These are phyloP conservation scores for Blepharisma stoltei DNA, from an alignment of 73 alveolate genomes.

Conservation along the genomic window DNA sequence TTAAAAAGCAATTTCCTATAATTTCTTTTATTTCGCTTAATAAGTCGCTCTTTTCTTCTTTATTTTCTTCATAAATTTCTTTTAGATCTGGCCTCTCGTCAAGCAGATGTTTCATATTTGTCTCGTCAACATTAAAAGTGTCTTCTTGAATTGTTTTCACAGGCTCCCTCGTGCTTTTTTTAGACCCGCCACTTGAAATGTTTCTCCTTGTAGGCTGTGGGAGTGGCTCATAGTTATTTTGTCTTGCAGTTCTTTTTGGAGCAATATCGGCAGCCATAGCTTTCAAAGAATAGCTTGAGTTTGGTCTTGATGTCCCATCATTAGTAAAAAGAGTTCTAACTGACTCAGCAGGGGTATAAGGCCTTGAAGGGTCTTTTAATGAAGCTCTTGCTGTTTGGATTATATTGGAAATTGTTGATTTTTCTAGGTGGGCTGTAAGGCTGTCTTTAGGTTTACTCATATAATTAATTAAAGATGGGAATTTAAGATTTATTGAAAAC, in stretches of 20 bases:
- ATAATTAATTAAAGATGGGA: too few relatives aligned
- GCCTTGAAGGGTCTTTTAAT: slow-evolving; percentile 27
- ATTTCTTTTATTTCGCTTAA: not conserved
- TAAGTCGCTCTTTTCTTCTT: not conserved
- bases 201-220: not conserved
- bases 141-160: not conserved
- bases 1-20: too few relatives aligned
- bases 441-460: not conserved
- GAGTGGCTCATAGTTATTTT: not conserved
- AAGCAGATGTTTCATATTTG: too few relatives aligned
- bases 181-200: not conserved
- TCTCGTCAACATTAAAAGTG: not conserved
- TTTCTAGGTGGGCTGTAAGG: slow-evolving; percentile 14
- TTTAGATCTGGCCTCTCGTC: too few relatives aligned
- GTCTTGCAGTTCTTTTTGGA: not conserved
- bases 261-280: not conserved
- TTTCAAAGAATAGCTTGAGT: not conserved
- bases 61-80: not conserved
- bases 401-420: slow-evolving; percentile 1
- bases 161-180: not conserved
- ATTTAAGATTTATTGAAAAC: too few relatives aligned
- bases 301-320: not conserved
- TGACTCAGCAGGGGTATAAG: slow-evolving; percentile 4
- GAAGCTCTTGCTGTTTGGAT: slow-evolving; percentile 21
- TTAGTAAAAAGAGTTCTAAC: not conserved